Evolutionary conservation across 2,329 filamentous ascomycete species (phyloP).

Genomic region (Hymenoscyphus salicellus): DNA sequence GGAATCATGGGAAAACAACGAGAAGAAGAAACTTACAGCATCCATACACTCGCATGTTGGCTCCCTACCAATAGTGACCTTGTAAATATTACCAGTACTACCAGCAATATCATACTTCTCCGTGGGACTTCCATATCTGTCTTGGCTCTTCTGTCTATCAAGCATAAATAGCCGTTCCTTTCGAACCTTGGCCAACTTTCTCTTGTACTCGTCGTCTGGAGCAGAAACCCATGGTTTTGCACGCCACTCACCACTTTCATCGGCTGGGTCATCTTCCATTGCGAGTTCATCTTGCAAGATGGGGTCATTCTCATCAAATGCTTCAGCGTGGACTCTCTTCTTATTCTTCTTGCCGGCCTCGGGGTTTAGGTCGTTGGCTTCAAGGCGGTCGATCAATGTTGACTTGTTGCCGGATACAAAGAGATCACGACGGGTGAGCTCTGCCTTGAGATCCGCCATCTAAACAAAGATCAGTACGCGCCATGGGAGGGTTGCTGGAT

Average conservation of each 20-base stretch:
- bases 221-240: conserved; percentile 16
- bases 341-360: neutral
- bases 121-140: conserved; percentile 11
- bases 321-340: neutral
- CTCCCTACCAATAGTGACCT: conserved; percentile 15
- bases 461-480: neutral
- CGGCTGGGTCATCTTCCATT: neutral
- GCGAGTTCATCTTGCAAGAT: neutral
- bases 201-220: conserved; percentile 21
- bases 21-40: conserved; percentile 16
- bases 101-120: conserved; percentile 24
- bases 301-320: neutral
- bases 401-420: conserved; percentile 11
- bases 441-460: conserved; percentile 11
- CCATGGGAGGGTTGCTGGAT: neutral
- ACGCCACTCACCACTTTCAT: conserved; percentile 13
- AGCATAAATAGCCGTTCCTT: conserved; percentile 29
- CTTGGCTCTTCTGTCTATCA: conserved; percentile 14
- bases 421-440: conserved; percentile 8
- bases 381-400: conserved; percentile 10
- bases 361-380: neutral
- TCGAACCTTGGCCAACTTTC: conserved; percentile 19
- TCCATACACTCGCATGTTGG: conserved; percentile 25
- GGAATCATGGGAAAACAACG: too few relatives aligned
- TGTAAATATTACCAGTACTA: conserved; percentile 24